Base-by-base conservation (phyloP, 2,329 filamentous ascomycete genomes). In the Colletotrichum plurivorum region DNA sequence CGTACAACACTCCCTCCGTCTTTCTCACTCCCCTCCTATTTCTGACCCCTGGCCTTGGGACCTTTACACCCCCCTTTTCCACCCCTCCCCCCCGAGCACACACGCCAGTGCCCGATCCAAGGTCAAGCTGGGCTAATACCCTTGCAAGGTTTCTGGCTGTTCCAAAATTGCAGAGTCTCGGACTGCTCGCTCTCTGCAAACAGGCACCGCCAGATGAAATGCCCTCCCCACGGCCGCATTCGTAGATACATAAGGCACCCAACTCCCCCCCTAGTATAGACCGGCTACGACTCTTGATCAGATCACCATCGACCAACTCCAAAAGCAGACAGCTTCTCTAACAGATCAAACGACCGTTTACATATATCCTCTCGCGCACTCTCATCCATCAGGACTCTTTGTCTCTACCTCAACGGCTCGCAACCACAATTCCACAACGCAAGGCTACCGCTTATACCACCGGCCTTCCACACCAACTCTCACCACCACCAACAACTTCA, bases 191-290 rank as follows among this genome's bases (percentile, higher is more conserved):
- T 68, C 65, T 68, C 65, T 68, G 61, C 65, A 68, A 68, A 68
- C 65, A 68, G 63, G 67, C 61, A 69, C 67, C 63, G 45, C 67
- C 63, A 69, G 49, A 55, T 63, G 53, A 61, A 69, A 67, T 52
- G 25, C 61, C 56, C 63, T 66, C 16, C 55, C 61, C 55, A 56
- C 31, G 43, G 61, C 67, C 62, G 63, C 55, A 60, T 61, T 27
- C 67, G 54, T 63, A 61, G 65, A 72, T 72, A 72, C 70, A 72
- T 72, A 72, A 72, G 68, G 64, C 56, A 51, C 66, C 66, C 69
- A 61, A 55, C 66, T 65, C 69, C 61, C 61, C 68, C 61, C 69
- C 43, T 53, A 60, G 36, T 12, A 48, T 45, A 31, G 22, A 7
- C 27, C 12, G n/a, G 10, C 9, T 46, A 16, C 16, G 39, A 54